These are phyloP conservation scores for Phytophthora melonis DNA, from an alignment of 352 stramenopile species.

Conservation along the genomic window DNA sequence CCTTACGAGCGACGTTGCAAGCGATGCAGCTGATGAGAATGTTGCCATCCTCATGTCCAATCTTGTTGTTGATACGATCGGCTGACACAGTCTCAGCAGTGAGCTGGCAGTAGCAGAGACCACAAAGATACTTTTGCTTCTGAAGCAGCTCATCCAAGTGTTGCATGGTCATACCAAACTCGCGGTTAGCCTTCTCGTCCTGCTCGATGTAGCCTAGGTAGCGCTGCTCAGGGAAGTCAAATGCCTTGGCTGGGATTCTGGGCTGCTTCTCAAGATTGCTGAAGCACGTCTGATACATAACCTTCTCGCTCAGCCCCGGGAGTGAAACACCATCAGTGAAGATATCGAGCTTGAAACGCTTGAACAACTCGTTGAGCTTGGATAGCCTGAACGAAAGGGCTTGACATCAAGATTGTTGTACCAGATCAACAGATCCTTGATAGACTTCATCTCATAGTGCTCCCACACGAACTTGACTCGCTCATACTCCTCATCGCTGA, in stretches of 20 bases:
- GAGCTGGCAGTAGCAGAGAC: conserved; percentile 32
- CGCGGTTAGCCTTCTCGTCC: conserved; percentile 27
- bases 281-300: conserved; percentile 43
- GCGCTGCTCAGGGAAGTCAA: conserved; percentile 24
- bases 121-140: conserved; percentile 37
- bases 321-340: conserved; percentile 26
- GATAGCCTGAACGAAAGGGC: conserved; percentile 36
- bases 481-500: conserved; percentile 37
- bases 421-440: conserved; percentile 21
- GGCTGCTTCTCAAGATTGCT: conserved; percentile 10
- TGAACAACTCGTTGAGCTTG: conserved; percentile 25
- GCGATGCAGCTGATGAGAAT: conserved; percentile 28
- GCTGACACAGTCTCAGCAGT: conserved; percentile 33
- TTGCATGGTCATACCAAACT: conserved; percentile 30
- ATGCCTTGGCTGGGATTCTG: conserved; percentile 5
- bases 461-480: conserved; percentile 39
- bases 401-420: conserved; percentile 51
- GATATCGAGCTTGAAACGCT: conserved; percentile 34
- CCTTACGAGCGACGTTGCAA: conserved; percentile 39
- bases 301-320: conserved; percentile 26
- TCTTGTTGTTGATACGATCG: conserved; percentile 31
- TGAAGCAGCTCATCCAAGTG: conserved; percentile 30
- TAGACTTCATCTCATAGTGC: conserved; percentile 44
- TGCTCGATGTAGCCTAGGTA: conserved; percentile 34
- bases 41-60: conserved; percentile 19